Evolutionary conservation across 2,329 filamentous ascomycete genomes (phyloP).

Genomic region (Penicillium thymicola): DNA sequence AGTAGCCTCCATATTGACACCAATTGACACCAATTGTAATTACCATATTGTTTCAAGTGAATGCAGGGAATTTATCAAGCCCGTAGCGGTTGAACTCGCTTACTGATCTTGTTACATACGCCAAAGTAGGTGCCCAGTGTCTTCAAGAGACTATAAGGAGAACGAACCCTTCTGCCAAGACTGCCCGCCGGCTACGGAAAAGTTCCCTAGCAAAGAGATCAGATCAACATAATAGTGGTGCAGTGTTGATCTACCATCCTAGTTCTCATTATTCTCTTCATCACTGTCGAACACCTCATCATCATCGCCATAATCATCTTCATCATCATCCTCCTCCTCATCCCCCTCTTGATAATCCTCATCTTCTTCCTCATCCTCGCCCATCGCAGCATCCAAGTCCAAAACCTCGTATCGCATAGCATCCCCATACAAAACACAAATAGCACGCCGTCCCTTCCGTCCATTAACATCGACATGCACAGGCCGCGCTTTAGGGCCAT

Average conservation of each 20-base stretch:
- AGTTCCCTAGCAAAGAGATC: too few relatives aligned
- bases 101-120: too few relatives aligned
- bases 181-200: too few relatives aligned
- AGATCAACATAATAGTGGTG: too few relatives aligned
- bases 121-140: too few relatives aligned
- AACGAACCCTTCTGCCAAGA: too few relatives aligned
- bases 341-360: conserved; percentile 23
- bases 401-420: conserved; percentile 54
- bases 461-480: conserved; percentile 55
- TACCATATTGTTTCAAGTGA: too few relatives aligned
- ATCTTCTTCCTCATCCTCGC: conserved; percentile 30
- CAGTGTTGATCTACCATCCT: neutral
- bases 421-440: conserved; percentile 55
- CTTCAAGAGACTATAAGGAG: too few relatives aligned
- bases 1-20: too few relatives aligned
- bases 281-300: neutral
- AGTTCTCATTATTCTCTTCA: conserved; percentile 3
- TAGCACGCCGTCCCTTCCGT: conserved; percentile 50
- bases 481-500: conserved; percentile 47
- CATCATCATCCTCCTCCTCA: conserved; percentile 16
- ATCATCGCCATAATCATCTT: conserved; percentile 15
- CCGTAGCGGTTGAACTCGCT: too few relatives aligned
- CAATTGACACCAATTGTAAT: too few relatives aligned
- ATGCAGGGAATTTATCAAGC: too few relatives aligned
- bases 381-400: conserved; percentile 50